phyloP scores from a whole-genome alignment of 805 yeast genomes.

The Barnettozyma pratensis region DNA sequence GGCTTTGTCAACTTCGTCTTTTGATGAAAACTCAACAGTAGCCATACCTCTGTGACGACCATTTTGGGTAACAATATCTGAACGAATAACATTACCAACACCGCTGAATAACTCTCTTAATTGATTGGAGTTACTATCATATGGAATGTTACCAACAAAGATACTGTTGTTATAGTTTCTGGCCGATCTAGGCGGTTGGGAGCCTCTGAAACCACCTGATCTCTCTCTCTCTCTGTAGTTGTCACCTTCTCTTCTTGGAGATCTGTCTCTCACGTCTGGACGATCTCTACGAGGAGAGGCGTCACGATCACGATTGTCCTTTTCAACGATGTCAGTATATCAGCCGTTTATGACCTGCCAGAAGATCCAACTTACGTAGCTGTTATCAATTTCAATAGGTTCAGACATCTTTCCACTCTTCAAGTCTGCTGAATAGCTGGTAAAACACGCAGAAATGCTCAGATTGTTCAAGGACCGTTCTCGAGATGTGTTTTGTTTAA shows the following conservation, averaged over 20 bases:
- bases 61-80: constrained; percentile 74
- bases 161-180: constrained; percentile 66
- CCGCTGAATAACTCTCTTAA: constrained; percentile 54
- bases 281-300: constrained; percentile 27
- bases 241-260: constrained; percentile 33
- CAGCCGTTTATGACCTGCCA: background rate
- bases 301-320: constrained; percentile 25
- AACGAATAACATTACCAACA: constrained; percentile 65
- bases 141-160: constrained; percentile 72
- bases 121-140: constrained; percentile 52
- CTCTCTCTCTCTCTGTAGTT: constrained; percentile 26
- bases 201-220: constrained; percentile 26
- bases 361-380: background rate
- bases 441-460: no score
- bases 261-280: constrained; percentile 20
- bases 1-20: constrained; percentile 65
- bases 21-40: constrained; percentile 73
- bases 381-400: constrained; percentile 7
- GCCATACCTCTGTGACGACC: constrained; percentile 90
- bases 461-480: no score
- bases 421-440: no score
- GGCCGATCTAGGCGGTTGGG: constrained; percentile 31
- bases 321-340: constrained; percentile 6
- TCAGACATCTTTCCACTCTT: constrained; percentile 4
- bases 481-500: no score